These are phyloP conservation scores for Bjerkandera adusta DNA, from an alignment of 1,284 basidiomycete species.

Conservation along the genomic window DNA sequence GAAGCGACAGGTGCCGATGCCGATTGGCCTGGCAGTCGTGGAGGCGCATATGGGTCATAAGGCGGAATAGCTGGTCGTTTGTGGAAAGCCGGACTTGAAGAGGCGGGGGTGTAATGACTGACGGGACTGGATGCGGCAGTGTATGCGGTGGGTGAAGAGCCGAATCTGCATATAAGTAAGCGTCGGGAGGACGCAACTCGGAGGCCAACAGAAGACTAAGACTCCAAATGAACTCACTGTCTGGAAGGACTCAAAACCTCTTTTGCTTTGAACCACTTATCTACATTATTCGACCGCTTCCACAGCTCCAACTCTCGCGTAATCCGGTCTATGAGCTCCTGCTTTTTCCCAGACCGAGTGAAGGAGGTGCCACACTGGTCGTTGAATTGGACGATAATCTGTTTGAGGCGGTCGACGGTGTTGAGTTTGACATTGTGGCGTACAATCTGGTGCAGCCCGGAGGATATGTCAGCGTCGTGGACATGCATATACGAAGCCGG, in stretches of 20 bases:
- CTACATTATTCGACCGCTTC: conserved; percentile 50
- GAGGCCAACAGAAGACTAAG: conserved; percentile 3
- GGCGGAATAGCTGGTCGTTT: conserved; percentile 35
- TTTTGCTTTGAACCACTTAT: conserved; percentile 66
- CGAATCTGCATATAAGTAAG: no score
- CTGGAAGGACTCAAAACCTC: conserved; percentile 57
- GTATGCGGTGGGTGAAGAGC: no score
- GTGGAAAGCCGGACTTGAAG: no score
- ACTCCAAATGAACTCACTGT: conserved; percentile 60
- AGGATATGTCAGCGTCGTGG: conserved; percentile 7
- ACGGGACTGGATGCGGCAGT: no score
- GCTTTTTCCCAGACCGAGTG: conserved; percentile 79
- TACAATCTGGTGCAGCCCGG: conserved; percentile 35
- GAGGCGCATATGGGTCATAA: conserved; percentile 65
- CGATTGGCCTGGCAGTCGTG: conserved; percentile 41
- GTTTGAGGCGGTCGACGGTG: conserved; percentile 81
- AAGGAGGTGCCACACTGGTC: conserved; percentile 68
- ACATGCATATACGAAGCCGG: no score
- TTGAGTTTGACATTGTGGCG: conserved; percentile 47
- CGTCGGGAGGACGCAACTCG: background rate
- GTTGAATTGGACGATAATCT: conserved; percentile 70
- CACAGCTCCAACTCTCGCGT: conserved; percentile 53
- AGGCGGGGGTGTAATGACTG: no score
- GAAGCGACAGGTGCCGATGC: conserved; percentile 22
- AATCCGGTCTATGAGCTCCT: conserved; percentile 78